Base-by-base conservation (phyloP, 352 stramenopile genomes). In the Globisporangium irregulare region DNA sequence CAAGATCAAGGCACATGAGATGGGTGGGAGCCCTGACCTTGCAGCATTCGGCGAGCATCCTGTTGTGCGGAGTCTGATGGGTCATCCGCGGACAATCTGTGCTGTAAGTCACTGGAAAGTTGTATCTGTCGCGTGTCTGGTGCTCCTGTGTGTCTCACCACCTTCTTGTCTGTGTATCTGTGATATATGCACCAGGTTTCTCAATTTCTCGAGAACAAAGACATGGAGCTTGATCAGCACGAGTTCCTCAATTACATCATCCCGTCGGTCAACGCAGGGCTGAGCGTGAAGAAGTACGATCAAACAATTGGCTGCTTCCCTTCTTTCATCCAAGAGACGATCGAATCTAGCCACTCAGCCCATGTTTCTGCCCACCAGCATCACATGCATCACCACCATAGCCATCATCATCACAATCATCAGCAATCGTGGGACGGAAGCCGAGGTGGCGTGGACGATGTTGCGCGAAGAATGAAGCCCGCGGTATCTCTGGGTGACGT, bases 171-270 rank as follows among this genome's bases (percentile, higher is more conserved):
- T 48, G 2, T 48, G 12, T n/a, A 20, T 57, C 4, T 46, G 8
- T 54, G 22, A 24, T 5, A 22, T 43, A 41, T 41, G 25, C 25
- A 20, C 12, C 61, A 86, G 77, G 80, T 94, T 5, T 86, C 86
- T 9, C 86, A 94, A 63, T 92, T 94, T 22, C 66, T 94, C 65
- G 84, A 94, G 68, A 86, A 82, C 48, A 92, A 91, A 60, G 86
- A 94, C 64, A 90, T 94, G 81, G 81, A 92, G 48, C 68, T 91
- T n/a, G 86, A 94, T 54, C 82, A 93, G 72, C 80, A 82, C 53
- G 86, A 94, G 67, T 92, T 94, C 54, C 67, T 94, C 20, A 79
- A 82, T 61, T 94, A 92, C 69, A 91, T 94, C 56, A 90, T 94
- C 34, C 86, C 86, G 22, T 90, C 86, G 0, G 84, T 94, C 9